Percentiles rank a stretch among this genome's conserved stretches.
Conservation (phyloP, 169 alveolate genomes). For the Perkinsus marinus region DNA sequence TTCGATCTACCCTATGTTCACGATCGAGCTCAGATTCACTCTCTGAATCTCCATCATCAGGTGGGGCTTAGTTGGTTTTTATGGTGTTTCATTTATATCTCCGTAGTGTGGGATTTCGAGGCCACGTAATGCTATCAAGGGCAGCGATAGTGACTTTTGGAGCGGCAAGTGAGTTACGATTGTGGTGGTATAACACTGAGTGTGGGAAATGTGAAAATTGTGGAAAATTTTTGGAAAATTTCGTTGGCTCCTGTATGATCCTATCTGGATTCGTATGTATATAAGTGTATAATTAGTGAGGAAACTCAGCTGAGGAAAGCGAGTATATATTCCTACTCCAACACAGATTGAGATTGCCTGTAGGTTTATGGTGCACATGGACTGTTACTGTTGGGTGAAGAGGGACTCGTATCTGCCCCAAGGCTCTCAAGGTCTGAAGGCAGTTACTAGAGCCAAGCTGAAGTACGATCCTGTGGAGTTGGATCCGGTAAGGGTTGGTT, state of each 20-base stretch:
- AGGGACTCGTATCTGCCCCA: conserved; percentile 97
- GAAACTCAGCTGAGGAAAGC: too few species aligned
- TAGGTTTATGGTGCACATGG: conserved; percentile 73
- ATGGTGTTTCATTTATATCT: background rate
- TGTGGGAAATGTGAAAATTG: background rate
- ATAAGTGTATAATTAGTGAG: too few species aligned
- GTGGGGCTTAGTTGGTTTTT: conserved; percentile 53
- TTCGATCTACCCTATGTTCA: conserved; percentile 93
- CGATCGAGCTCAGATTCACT: conserved; percentile 75
- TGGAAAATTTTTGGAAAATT: too few species aligned
- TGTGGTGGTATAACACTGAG: background rate
- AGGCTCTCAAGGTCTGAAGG: conserved; percentile 80
- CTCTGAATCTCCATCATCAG: conserved; percentile 63
- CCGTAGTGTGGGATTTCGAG: background rate
- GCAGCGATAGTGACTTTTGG: background rate
- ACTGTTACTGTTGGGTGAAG: conserved; percentile 97
- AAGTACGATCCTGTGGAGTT: conserved; percentile 97
- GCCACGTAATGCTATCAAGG: background rate
- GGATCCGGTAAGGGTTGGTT: conserved; percentile 73
- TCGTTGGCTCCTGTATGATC: too few species aligned
- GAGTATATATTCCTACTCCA: too few species aligned
- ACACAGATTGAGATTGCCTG: background rate
- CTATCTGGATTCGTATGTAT: too few species aligned
- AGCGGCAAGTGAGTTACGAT: background rate
- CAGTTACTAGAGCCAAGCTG: conserved; percentile 91